These are phyloP conservation scores for Solanum bulbocastanum DNA, from an alignment of 257 asterid species.

Conservation along the genomic window DNA sequence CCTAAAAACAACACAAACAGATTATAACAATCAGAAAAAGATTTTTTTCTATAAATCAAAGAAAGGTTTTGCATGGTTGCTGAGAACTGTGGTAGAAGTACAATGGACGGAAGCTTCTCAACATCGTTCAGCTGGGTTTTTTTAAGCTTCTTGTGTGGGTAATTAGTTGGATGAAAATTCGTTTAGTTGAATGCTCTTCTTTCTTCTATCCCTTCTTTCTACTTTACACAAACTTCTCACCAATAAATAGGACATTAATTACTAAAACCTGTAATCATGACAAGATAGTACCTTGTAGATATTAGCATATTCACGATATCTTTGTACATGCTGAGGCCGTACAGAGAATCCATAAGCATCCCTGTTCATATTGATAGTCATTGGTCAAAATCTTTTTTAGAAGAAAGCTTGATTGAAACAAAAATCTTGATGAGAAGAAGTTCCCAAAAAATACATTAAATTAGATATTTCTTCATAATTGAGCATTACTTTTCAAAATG, in stretches of 20 bases:
- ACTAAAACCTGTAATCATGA: neutral
- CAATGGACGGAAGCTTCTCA: neutral
- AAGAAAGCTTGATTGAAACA: neutral
- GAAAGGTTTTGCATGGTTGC: neutral
- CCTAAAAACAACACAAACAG: slow-evolving; percentile 30
- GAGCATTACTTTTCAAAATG: neutral
- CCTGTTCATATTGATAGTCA: slow-evolving; percentile 32
- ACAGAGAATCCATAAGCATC: slow-evolving; percentile 94
- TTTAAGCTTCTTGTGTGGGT: neutral
- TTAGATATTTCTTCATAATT: neutral
- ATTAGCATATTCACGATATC: slow-evolving; percentile 82
- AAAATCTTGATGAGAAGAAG: neutral
- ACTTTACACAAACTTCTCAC: neutral
- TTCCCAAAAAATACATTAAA: neutral
- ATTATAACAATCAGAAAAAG: neutral
- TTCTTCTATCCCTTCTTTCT: neutral
- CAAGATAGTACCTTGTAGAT: slow-evolving; percentile 59
- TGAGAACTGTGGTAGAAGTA: neutral
- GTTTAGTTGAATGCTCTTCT: neutral
- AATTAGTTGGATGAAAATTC: neutral
- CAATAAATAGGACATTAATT: neutral
- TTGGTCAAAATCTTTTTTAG: neutral
- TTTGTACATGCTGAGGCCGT: slow-evolving; percentile 85
- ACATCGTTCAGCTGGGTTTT: neutral
- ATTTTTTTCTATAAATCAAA: neutral